phyloP scores from a whole-genome alignment of 768 basidiomycete genomes.

The Neoboletus brunneissimus region DNA sequence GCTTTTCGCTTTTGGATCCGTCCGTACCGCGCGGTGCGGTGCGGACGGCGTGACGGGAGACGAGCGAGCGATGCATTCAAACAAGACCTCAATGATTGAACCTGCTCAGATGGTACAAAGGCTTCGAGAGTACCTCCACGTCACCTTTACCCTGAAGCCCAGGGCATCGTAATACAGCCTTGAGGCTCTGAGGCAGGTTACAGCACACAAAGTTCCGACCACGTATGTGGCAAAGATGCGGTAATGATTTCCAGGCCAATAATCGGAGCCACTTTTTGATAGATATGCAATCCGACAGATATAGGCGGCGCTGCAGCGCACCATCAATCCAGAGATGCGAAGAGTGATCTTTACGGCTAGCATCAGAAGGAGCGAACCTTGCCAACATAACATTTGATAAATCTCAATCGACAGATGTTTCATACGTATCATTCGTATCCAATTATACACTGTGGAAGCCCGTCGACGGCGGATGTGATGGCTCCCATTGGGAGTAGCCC shows the following conservation, averaged over 20 bases:
- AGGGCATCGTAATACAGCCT: conserved; percentile 5
- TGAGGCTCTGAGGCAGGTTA: conserved; percentile 15
- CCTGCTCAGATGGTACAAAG: conserved; percentile 11
- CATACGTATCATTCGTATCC: conserved; percentile 16
- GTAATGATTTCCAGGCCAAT: conserved; percentile 19
- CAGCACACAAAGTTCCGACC: conserved; percentile 20
- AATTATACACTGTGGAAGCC: conserved; percentile 20
- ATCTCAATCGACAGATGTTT: conserved; percentile 17
- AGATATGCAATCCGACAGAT: conserved; percentile 11
- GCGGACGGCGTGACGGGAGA: not conserved
- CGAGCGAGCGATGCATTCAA: conserved; percentile 6
- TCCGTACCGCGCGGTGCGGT: conserved; percentile 1
- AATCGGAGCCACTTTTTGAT: conserved; percentile 2
- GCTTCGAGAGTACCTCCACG: conserved; percentile 11
- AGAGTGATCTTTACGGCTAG: conserved; percentile 14
- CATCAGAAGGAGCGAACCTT: conserved; percentile 5
- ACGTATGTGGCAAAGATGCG: conserved; percentile 15
- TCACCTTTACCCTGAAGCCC: conserved; percentile 15
- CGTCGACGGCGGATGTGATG: conserved; percentile 23
- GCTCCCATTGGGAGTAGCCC: conserved; percentile 10
- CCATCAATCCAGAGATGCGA: conserved; percentile 17
- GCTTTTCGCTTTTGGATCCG: conserved; percentile 19
- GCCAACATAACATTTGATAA: conserved; percentile 13
- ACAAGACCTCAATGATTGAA: conserved; percentile 4
- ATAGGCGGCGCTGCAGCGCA: conserved; percentile 7